Evolutionary conservation across 768 basidiomycete species (phyloP), one percentile per base, ranked within the genome.

Genomic region (Tulasnella sp.): DNA sequence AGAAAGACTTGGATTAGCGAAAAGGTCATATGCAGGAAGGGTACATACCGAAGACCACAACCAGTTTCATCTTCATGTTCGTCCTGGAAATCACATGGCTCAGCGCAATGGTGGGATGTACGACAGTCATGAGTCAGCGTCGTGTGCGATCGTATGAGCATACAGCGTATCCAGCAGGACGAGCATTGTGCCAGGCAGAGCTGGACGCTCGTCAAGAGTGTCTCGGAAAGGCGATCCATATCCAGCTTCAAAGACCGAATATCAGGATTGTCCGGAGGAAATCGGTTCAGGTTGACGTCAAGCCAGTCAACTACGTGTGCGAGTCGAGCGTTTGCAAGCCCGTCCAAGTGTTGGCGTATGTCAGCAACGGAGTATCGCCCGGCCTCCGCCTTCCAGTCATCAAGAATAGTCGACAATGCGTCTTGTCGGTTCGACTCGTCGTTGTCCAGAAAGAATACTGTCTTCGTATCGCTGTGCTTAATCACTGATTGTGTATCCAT

Each of bases 301-400:
- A 83, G 65, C 82, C 81, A 82, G 54, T 69, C 67, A 1, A 65
- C 65, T 19, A 82, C 78, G 52, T 76, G 74, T 3, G 67, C 62
- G 15, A 78, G 66, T 9, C 81, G 73, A 53, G 67, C 37, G 25
- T 75, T 67, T 12, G 70, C 73, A 3, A 78, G 60, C 2, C 50
- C 58, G 5, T 69, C 66, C 3, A 82, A 67, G 58, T 76, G 69
- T 1, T 52, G 21, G 0, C 68, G 67, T 2, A 81, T 66, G 1
- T 64, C 64, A 0, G 62, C 53, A 4, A 70, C 61, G 77, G 78
- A 80, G 6, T 69, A 37, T 81, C 81, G 0, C 63, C 52, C 32
- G 64, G 55, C 6, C 66, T 59, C 53, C 68, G 67, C 35, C 15
- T 23, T 21, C 54, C 42, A 46, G 4, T 7, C 2, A 3, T 3